A percentile compares a stretch with the other conserved stretches of the same genome.
phyloP scores from a whole-genome alignment of 78 protist species.

The Neovahlkampfia damariscottae region DNA sequence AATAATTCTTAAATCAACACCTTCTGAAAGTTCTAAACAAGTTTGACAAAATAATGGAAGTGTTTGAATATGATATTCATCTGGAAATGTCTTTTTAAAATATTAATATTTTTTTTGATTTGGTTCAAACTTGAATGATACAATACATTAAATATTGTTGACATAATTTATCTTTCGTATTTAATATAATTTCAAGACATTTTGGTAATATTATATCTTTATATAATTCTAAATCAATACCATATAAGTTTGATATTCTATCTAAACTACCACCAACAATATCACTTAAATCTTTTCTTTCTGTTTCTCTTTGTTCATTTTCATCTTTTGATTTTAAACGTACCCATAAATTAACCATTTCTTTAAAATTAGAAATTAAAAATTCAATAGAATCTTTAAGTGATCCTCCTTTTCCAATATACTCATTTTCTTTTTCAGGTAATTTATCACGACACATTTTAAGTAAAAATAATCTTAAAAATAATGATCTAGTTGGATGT shows the following conservation, averaged over 20 bases:
- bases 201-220: conserved; percentile 43
- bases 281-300: conserved; percentile 73
- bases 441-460: conserved; percentile 65
- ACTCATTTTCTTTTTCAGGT: conserved; percentile 58
- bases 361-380: conserved; percentile 80
- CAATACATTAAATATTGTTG: conserved; percentile 93
- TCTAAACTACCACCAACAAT: conserved; percentile 85
- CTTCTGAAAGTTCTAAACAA: conserved; percentile 50
- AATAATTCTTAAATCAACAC: conserved; percentile 72
- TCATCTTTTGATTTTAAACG: conserved; percentile 88
- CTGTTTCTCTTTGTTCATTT: conserved; percentile 66
- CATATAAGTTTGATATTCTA: conserved; percentile 72
- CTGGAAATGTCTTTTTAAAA: no score
- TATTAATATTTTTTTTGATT: no score
- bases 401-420: conserved; percentile 28
- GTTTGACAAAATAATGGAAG: conserved; percentile 51
- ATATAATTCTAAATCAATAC: conserved; percentile 51
- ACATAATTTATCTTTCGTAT: conserved; percentile 85
- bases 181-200: conserved; percentile 61
- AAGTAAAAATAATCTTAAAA: conserved; percentile 83
- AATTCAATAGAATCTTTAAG: conserved; percentile 73
- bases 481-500: conserved; percentile 97
- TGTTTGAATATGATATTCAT: conserved; percentile 85
- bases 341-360: conserved; percentile 96
- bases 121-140: conserved; percentile 80